Evolutionary conservation across 345 rosid genomes (phyloP).

Genomic region (Lepidium didymum): DNA sequence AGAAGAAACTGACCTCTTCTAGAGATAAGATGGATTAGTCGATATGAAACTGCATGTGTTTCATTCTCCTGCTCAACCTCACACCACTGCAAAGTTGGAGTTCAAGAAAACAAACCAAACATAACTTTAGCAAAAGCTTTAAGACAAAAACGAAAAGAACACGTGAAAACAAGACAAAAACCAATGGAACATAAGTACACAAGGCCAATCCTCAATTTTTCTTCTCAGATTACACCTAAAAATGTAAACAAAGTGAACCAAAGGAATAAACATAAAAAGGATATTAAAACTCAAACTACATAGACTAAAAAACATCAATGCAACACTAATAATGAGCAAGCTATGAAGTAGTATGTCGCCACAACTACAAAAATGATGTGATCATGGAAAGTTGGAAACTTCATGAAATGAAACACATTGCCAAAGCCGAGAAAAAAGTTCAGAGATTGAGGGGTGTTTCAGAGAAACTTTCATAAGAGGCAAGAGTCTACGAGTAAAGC

Average conservation of each 20-base stretch:
- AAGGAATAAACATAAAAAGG: constrained; percentile 1
- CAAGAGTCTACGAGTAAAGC: neutral
- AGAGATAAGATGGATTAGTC: no score
- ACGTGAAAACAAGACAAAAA: neutral
- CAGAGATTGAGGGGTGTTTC: neutral
- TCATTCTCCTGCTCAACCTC: constrained; percentile 42
- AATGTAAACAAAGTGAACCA: neutral
- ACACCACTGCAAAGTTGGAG: constrained; percentile 52
- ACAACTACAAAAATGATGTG: neutral
- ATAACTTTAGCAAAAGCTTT: constrained; percentile 1
- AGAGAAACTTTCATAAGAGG: neutral
- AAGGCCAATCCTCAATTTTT: neutral
- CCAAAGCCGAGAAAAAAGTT: neutral
- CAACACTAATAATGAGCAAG: neutral
- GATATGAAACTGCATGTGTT: constrained; percentile 21
- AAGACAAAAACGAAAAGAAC: neutral
- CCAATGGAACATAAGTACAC: no score
- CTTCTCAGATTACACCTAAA: neutral
- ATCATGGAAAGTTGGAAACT: neutral
- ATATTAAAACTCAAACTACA: neutral
- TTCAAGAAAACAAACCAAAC: constrained; percentile 31
- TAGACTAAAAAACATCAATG: neutral
- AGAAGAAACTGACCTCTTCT: no score
- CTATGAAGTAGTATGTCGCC: neutral
- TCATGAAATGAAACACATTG: neutral